Evolutionary conservation across 179 eudicot genomes (phyloP).

Genomic region (Silene vulgaris): DNA sequence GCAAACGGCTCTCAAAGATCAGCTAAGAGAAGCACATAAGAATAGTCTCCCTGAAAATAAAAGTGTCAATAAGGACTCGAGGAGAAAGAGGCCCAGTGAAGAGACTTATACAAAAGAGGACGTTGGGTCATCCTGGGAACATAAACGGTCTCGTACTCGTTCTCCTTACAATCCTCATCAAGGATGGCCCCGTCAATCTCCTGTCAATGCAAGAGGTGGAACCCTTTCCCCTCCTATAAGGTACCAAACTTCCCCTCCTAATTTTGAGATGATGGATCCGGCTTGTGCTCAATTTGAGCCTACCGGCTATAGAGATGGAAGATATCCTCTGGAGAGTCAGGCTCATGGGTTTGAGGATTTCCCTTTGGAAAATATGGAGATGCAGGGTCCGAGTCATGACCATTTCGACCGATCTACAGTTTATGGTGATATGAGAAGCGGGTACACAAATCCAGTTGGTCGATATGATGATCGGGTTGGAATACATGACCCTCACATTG

Average conservation of each 20-base stretch:
- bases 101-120: conserved; percentile 22
- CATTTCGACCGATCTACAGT: not conserved
- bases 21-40: conserved; percentile 10
- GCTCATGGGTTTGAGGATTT: too few species aligned
- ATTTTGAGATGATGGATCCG: conserved; percentile 19
- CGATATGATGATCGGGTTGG: not conserved
- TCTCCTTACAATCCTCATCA: conserved; percentile 20
- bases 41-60: not conserved
- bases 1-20: conserved; percentile 12
- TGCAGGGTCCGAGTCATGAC: conserved; percentile 12
- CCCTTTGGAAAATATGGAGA: conserved; percentile 2
- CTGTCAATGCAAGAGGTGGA: conserved; percentile 12
- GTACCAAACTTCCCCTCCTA: conserved; percentile 19
- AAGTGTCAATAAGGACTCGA: conserved; percentile 13
- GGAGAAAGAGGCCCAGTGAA: conserved; percentile 24
- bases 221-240: conserved; percentile 12
- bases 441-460: not conserved
- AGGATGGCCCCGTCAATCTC: conserved; percentile 26
- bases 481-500: conserved; percentile 10
- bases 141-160: conserved; percentile 14
- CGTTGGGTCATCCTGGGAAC: conserved; percentile 15
- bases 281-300: conserved; percentile 2
- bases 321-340: not conserved
- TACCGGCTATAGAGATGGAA: not conserved
- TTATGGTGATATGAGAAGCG: conserved; percentile 4